These are phyloP conservation scores for Firmiana major DNA, from an alignment of 345 rosid species.

Conservation along the genomic window DNA sequence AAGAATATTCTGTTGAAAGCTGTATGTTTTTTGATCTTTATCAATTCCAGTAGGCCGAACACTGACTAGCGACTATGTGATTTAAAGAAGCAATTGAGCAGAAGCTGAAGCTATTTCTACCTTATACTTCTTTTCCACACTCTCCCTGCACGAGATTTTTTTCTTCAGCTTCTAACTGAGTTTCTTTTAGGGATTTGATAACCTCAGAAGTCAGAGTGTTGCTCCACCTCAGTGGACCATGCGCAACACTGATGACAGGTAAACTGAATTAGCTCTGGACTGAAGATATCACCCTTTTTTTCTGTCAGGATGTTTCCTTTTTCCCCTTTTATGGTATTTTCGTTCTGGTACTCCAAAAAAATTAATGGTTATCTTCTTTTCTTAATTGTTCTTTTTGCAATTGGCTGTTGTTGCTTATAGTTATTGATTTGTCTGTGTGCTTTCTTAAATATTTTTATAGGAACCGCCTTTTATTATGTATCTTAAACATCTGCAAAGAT, in stretches of 20 bases:
- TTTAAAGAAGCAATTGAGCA: slow-evolving; percentile 18
- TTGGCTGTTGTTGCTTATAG: background rate
- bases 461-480: slow-evolving; percentile 70
- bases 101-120: background rate
- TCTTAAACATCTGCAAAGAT: slow-evolving; percentile 76
- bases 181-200: slow-evolving; percentile 86
- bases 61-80: background rate
- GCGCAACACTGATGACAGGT: slow-evolving; percentile 98
- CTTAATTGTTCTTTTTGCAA: background rate
- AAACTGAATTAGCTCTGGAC: background rate
- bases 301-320: background rate
- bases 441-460: slow-evolving; percentile 32
- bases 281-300: background rate
- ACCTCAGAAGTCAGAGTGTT: slow-evolving; percentile 95
- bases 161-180: slow-evolving; percentile 26
- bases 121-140: background rate
- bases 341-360: background rate
- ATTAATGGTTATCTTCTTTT: background rate
- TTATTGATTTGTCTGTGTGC: background rate
- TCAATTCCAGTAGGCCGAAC: background rate
- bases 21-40: slow-evolving; percentile 14
- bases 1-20: slow-evolving; percentile 1
- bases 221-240: slow-evolving; percentile 99
- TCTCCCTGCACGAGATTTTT: background rate
- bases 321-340: background rate